Conservation (phyloP, 164 flowering plant species). For the Tetrastigma voinierianum region DNA sequence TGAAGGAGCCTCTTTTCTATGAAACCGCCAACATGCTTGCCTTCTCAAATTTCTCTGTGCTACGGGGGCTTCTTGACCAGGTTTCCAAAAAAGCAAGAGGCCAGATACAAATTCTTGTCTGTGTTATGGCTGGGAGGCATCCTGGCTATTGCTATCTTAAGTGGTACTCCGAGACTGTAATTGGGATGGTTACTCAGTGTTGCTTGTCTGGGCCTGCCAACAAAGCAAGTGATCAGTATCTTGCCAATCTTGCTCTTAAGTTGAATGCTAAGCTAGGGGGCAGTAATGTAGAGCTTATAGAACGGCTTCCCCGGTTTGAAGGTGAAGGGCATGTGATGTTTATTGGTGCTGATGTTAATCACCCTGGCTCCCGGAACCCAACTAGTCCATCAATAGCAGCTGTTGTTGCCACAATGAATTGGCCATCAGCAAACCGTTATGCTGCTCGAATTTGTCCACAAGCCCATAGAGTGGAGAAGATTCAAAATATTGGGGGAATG, state of each 20-base stretch:
- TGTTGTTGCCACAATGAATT: constrained; percentile 77
- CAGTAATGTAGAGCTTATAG: constrained; percentile 59
- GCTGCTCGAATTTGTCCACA: constrained; percentile 60
- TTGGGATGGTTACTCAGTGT: constrained; percentile 77
- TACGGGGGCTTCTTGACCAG: constrained; percentile 30
- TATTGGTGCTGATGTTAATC: constrained; percentile 89
- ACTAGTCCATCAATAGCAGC: constrained; percentile 74
- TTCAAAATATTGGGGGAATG: constrained; percentile 53
- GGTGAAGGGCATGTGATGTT: constrained; percentile 56
- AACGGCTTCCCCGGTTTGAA: constrained; percentile 40
- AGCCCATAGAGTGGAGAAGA: constrained; percentile 44
- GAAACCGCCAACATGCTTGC: constrained; percentile 25
- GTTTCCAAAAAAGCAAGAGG: constrained; percentile 10
- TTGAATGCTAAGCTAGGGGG: constrained; percentile 90
- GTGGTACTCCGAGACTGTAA: constrained; percentile 61
- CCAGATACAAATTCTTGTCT: constrained; percentile 52
- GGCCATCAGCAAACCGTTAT: constrained; percentile 84
- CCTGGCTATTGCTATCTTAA: constrained; percentile 69
- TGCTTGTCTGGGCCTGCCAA: constrained; percentile 42
- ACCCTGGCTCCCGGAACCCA: constrained; percentile 46
- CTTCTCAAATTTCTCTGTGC: constrained; percentile 22
- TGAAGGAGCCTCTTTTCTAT: constrained; percentile 31
- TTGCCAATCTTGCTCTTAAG: constrained; percentile 72
- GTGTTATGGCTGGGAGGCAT: constrained; percentile 56
- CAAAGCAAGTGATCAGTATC: constrained; percentile 47